Base-by-base conservation (phyloP, 345 rosid species). In the Corchorus capsularis region DNA sequence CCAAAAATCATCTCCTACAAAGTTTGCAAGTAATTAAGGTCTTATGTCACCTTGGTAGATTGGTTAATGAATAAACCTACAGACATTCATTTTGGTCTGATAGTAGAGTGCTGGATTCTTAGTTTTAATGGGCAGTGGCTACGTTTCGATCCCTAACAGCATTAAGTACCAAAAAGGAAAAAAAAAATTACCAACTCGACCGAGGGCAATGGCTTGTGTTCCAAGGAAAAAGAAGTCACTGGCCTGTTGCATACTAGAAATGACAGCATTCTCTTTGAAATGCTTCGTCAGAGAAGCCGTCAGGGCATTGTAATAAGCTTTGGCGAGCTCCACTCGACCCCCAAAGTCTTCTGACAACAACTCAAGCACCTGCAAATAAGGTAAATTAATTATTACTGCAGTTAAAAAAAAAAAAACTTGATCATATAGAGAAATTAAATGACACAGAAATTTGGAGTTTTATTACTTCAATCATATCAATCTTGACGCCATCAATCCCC, bases 151-250 rank as follows among this genome's bases (percentile, higher is more conserved):
- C 27, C 27, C 27, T 27, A 27, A 1, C 27, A 27, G 27, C 27
- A 0, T 27, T 27, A 27, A 27, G 27, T 82, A 92, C 98, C 98
- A 34, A 94, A n/a, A n/a, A n/a, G n/a, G n/a, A n/a, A n/a, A n/a
- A n/a, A n/a, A n/a, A n/a, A n/a, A n/a, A n/a, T n/a, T 82, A 92
- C 98, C 98, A 34, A 94, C 98, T 64, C 98, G 98, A 6, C 97
- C 97, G 60, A 94, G 94, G 37, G 90, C 34, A 34, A 94, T 94
- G 83, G 96, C 88, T 62, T 94, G 91, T 2, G 98, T 94, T 1
- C 98, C 98, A 47, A 94, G 98, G 80, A 89, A 85, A 93, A 94
- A 90, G 86, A 94, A 94, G 79, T 94, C 98, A 84, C 91, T 94
- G 79, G 94, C 91, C 60, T 94, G 97, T 75, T 91, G 96, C 98